These are phyloP conservation scores for Neonectria neomacrospora DNA, from an alignment of 2,329 filamentous ascomycete species.

Conservation along the genomic window DNA sequence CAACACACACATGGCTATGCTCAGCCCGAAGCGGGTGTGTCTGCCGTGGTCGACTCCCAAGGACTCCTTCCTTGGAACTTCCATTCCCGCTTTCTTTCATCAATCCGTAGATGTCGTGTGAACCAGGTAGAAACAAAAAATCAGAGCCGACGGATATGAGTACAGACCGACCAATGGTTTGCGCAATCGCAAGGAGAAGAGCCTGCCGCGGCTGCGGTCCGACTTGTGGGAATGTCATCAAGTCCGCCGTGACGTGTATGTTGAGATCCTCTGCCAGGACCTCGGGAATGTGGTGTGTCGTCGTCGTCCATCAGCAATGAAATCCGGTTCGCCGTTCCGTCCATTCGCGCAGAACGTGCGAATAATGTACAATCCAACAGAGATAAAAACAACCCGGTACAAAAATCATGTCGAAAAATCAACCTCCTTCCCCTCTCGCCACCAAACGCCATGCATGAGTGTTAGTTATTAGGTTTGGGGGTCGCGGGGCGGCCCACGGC, in stretches of 20 bases:
- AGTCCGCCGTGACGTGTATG: constrained; percentile 36
- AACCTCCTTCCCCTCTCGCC: constrained; percentile 37
- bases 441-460: constrained; percentile 44
- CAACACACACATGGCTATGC: constrained; percentile 38
- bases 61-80: constrained; percentile 38
- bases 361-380: constrained; percentile 58
- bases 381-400: constrained; percentile 45
- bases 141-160: constrained; percentile 47
- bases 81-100: constrained; percentile 43
- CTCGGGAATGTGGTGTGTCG: constrained; percentile 37
- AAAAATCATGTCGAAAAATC: constrained; percentile 47
- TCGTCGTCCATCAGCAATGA: constrained; percentile 47
- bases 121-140: constrained; percentile 46
- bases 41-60: constrained; percentile 43
- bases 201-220: constrained; percentile 31
- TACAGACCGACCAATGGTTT: constrained; percentile 43
- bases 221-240: constrained; percentile 29
- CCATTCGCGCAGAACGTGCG: constrained; percentile 53
- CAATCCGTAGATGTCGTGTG: constrained; percentile 46
- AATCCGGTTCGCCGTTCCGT: constrained; percentile 49
- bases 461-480: constrained; percentile 48
- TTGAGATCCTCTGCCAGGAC: constrained; percentile 26
- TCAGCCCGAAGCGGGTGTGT: constrained; percentile 40
- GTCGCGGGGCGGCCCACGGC: constrained; percentile 52
- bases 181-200: constrained; percentile 40